Base-by-base conservation (phyloP, 345 rosid genomes). In the Stellera chamaejasme region DNA sequence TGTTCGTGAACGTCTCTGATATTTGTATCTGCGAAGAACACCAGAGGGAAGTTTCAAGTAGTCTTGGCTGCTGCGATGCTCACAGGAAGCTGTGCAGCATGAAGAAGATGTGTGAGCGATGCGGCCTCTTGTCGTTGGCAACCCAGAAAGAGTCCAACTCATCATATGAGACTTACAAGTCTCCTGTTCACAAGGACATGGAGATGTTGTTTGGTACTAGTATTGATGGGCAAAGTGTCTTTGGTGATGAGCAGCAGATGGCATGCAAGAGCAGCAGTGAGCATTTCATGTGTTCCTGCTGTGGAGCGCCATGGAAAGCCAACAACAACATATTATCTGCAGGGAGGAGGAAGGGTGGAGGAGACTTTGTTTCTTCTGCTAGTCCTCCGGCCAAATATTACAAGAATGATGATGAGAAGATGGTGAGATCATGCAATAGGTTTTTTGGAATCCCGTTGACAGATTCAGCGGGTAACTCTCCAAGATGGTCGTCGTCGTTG, bases 81-180 rank as follows among this genome's bases (percentile, higher is more conserved):
- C 99, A 93, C 65, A 84, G 73, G 76, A 84, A 82, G 67, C 85
- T 93, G 55, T 32, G 7, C n/a, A 73, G 8, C 8, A 83, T 83
- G 25, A 77, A 71, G 61, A 73, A 75, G 52, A 82, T 86, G 91
- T 86, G 97, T 57, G 97, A 89, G 56, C 77, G 73, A 8, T 89
- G 97, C n/a, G n/a, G n/a, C 57, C 95, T 89, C 56, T 89, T 86
- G 53, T 89, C 95, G 0, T 89, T 89, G 12, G 89, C 91, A 0
- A 75, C 97, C 0, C 77, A 79, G 64, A 89, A 72, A 71, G 83
- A 82, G 65, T 79, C 89, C 0, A 91, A 80, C 47, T 19, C 23
- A 19, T 1, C 23, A 19, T 75, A 81, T 25, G 83, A 78, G 44
- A 77, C 87, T 4, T 85, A 81, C 50, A 89, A 85, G 64, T 82